Conservation (phyloP, 2,329 filamentous ascomycete species). For the Paracamarosporium sp. region DNA sequence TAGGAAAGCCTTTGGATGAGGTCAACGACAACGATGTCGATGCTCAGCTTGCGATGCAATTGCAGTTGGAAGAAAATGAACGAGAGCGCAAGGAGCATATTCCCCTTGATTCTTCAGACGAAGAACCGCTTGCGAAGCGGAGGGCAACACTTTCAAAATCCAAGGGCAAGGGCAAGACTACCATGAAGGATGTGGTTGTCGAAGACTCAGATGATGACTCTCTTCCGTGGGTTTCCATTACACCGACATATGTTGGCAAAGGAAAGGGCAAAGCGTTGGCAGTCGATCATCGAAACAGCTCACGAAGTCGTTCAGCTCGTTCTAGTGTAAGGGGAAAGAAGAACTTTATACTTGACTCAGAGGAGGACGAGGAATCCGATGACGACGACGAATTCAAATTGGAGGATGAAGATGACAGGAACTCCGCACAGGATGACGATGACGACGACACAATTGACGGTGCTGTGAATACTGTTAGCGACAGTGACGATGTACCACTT, state of each 20-base stretch:
- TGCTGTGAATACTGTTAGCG: slow-evolving; percentile 20
- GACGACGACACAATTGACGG: slow-evolving; percentile 17
- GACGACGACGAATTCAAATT: slow-evolving; percentile 35
- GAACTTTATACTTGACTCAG: slow-evolving; percentile 21
- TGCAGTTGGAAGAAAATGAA: slow-evolving; percentile 62
- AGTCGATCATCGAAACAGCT: slow-evolving; percentile 11
- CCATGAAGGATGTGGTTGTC: slow-evolving; percentile 9
- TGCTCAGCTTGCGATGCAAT: slow-evolving; percentile 61
- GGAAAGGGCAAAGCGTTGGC: slow-evolving; percentile 35
- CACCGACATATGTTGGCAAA: slow-evolving; percentile 26
- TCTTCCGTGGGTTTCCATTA: slow-evolving; percentile 9
- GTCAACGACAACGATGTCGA: slow-evolving; percentile 50
- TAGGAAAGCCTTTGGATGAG: slow-evolving; percentile 39
- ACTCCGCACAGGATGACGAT: slow-evolving; percentile 22
- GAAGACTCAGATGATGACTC: slow-evolving; percentile 16
- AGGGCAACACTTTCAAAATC: slow-evolving; percentile 23
- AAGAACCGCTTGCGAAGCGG: slow-evolving; percentile 22
- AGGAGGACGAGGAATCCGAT: slow-evolving; percentile 27
- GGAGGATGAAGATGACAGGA: slow-evolving; percentile 24
- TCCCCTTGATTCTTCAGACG: slow-evolving; percentile 42
- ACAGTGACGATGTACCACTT: slow-evolving; percentile 35
- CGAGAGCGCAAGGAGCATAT: slow-evolving; percentile 11
- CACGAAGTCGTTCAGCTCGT: slow-evolving; percentile 26
- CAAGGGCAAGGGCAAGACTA: slow-evolving; percentile 25
- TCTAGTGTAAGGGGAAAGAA: slow-evolving; percentile 25